A percentile compares a stretch with the other conserved stretches of the same genome.
Conservation (phyloP, 2,329 filamentous ascomycete genomes). For the Colletotrichum chlorophyti region DNA sequence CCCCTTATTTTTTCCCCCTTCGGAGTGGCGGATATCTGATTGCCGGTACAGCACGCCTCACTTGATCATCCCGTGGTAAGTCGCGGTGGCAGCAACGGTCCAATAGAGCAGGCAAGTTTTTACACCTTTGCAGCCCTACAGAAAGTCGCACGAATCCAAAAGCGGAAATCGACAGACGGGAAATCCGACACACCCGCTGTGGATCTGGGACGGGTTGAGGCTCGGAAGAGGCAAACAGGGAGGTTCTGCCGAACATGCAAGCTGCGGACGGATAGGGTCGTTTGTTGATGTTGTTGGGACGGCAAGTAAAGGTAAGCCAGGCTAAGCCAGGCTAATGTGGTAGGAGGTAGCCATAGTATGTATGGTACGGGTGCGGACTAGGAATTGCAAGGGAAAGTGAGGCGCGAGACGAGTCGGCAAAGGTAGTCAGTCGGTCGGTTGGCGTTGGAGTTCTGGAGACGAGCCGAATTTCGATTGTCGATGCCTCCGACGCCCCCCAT, state of each 20-base stretch:
- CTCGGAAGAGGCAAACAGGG: slow-evolving; percentile 12
- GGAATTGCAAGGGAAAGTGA: not conserved
- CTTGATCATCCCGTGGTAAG: slow-evolving; percentile 11
- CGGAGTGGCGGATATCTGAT: not conserved
- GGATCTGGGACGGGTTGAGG: slow-evolving; percentile 1
- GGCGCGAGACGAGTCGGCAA: too few relatives aligned
- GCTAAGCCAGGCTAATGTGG: not conserved
- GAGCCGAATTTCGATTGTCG: not conserved
- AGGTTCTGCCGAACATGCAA: not conserved
- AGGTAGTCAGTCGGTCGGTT: too few relatives aligned
- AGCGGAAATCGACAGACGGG: not conserved
- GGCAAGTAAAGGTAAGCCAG: not conserved
- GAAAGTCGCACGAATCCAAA: not conserved
- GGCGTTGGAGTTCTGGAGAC: not conserved
- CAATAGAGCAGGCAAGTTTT: not conserved
- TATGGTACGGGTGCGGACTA: too few relatives aligned
- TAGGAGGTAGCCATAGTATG: too few relatives aligned
- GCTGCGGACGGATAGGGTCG: too few relatives aligned
- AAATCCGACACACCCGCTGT: slow-evolving; percentile 21
- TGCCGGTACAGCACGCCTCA: not conserved
- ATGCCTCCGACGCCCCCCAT: not conserved
- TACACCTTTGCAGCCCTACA: slow-evolving; percentile 22
- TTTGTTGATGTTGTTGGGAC: too few relatives aligned
- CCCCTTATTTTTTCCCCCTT: too few relatives aligned
- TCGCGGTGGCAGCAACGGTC: slow-evolving; percentile 1